Conservation (phyloP, 1,284 basidiomycete genomes). For the Laetiporus sulphureus region DNA sequence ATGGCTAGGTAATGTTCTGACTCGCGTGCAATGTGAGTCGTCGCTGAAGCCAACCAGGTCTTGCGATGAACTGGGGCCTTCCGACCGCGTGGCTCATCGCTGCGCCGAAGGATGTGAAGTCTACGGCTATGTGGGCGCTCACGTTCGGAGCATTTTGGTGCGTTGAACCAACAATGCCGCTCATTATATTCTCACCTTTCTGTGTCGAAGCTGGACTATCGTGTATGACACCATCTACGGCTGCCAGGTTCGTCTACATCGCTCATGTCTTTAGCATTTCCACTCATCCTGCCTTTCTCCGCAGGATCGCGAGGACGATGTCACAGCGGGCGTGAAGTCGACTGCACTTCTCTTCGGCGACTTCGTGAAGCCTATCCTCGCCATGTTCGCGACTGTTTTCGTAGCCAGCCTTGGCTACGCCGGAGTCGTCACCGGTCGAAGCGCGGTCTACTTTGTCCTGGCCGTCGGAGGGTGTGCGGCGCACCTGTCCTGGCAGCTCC, state of each 20-base stretch:
- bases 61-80: slow-evolving; percentile 13
- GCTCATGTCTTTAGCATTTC: too few species aligned
- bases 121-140: slow-evolving; percentile 1
- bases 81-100: background rate
- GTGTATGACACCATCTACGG: slow-evolving; percentile 63
- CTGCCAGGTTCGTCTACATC: too few species aligned
- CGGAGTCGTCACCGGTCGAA: slow-evolving; percentile 44
- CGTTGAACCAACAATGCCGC: slow-evolving; percentile 28
- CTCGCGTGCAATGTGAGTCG: background rate
- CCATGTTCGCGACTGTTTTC: slow-evolving; percentile 44
- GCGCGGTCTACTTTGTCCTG: slow-evolving; percentile 44
- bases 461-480: slow-evolving; percentile 42
- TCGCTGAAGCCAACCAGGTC: slow-evolving; percentile 6
- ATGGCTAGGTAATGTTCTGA: slow-evolving; percentile 1
- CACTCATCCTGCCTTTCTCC: too few species aligned
- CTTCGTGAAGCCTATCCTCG: slow-evolving; percentile 48
- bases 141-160: slow-evolving; percentile 35
- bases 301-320: slow-evolving; percentile 46
- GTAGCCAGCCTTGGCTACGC: slow-evolving; percentile 39
- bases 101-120: background rate
- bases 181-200: slow-evolving; percentile 12
- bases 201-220: slow-evolving; percentile 53
- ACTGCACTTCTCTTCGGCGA: slow-evolving; percentile 51
- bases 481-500: slow-evolving; percentile 53
- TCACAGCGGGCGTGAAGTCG: slow-evolving; percentile 44